Conservation (phyloP, 768 basidiomycete genomes). For the Auricularia cornea region DNA sequence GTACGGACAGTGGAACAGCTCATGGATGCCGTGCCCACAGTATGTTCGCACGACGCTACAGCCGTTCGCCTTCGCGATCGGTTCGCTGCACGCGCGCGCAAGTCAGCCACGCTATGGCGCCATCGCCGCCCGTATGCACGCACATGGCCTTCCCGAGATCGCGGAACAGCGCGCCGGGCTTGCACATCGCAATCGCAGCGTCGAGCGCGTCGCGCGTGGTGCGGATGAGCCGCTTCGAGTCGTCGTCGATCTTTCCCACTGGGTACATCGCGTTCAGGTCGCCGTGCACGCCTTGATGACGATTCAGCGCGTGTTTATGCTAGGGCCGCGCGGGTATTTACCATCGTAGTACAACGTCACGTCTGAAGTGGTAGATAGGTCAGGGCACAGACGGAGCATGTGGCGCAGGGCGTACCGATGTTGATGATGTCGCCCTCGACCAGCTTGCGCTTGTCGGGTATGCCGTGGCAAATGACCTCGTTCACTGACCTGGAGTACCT, state of each 20-base stretch:
- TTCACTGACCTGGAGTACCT: conserved; percentile 67
- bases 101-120: conserved; percentile 1
- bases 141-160: conserved; percentile 84
- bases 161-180: conserved; percentile 84
- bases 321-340: conserved; percentile 14
- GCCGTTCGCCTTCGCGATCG: conserved; percentile 69
- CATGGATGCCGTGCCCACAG: conserved; percentile 84
- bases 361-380: conserved; percentile 36
- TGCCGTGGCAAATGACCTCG: conserved; percentile 96
- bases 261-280: conserved; percentile 93
- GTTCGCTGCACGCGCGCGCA: conserved; percentile 47
- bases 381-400: neutral
- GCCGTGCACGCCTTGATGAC: conserved; percentile 61
- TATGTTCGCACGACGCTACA: conserved; percentile 91
- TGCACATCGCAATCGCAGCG: conserved; percentile 85
- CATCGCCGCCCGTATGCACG: conserved; percentile 22
- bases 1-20: conserved; percentile 60
- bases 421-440: conserved; percentile 95
- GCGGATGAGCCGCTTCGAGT: conserved; percentile 71
- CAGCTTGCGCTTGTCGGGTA: conserved; percentile 77
- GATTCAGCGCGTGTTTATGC: neutral
- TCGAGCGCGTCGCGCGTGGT: conserved; percentile 79
- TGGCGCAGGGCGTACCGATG: conserved; percentile 48
- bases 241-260: conserved; percentile 77
- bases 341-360: conserved; percentile 75